Evolutionary conservation across 305 asterid genomes (phyloP).

Genomic region (Lippia alba): DNA sequence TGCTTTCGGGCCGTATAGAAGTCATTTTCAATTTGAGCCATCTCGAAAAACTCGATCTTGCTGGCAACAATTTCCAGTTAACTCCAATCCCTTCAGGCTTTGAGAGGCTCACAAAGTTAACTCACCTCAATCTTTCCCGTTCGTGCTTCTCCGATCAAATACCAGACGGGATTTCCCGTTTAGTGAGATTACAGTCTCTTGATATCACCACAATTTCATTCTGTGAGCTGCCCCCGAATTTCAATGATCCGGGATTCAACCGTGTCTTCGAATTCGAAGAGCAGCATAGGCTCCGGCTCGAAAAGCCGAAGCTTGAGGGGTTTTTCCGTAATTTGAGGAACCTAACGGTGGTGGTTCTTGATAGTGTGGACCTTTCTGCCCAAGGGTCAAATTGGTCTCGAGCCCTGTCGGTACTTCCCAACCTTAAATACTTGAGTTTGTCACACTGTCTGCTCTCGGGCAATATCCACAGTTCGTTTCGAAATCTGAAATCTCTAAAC

Average conservation of each 20-base stretch:
- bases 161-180: constrained; percentile 31
- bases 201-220: constrained; percentile 32
- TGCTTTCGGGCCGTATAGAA: constrained; percentile 21
- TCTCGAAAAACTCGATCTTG: constrained; percentile 34
- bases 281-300: constrained; percentile 33
- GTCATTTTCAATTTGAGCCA: constrained; percentile 32
- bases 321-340: constrained; percentile 29
- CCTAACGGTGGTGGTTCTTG: constrained; percentile 29
- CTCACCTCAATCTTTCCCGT: constrained; percentile 36
- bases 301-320: constrained; percentile 36
- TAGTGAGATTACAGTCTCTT: constrained; percentile 32
- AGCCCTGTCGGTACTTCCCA: constrained; percentile 35
- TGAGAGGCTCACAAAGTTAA: constrained; percentile 29
- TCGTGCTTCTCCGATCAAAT: constrained; percentile 44
- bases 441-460: constrained; percentile 34
- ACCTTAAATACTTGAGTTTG: constrained; percentile 35
- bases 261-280: constrained; percentile 24
- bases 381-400: constrained; percentile 42
- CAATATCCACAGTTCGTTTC: constrained; percentile 30
- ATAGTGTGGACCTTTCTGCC: constrained; percentile 44
- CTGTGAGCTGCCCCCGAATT: constrained; percentile 39
- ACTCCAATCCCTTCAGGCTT: constrained; percentile 40
- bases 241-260: constrained; percentile 30
- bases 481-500: constrained; percentile 32
- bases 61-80: constrained; percentile 41